These are phyloP conservation scores for Hypoxylon trugodes DNA, from an alignment of 495 filamentous ascomycete species.

Conservation along the genomic window DNA sequence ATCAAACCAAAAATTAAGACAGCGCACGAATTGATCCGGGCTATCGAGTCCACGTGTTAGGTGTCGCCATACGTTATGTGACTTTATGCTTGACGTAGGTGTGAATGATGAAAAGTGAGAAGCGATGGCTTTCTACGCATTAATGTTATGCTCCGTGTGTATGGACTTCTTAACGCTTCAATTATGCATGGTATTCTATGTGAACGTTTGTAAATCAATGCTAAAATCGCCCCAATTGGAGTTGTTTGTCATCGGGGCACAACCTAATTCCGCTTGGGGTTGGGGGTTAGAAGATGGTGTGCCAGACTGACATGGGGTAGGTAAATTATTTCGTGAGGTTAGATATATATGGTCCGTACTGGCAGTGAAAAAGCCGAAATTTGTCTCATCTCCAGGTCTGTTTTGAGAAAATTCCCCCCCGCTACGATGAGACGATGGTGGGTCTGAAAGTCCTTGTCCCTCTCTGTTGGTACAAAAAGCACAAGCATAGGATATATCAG, in stretches of 20 bases:
- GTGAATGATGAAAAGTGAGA: too few relatives aligned
- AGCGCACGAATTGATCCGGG: too few relatives aligned
- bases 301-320: not conserved
- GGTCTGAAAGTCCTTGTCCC: slow-evolving; percentile 2
- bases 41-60: too few relatives aligned
- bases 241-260: slow-evolving; percentile 7
- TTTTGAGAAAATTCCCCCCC: slow-evolving; percentile 5
- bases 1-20: too few relatives aligned
- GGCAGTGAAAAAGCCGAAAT: slow-evolving; percentile 10
- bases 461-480: not conserved
- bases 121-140: not conserved
- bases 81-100: too few relatives aligned
- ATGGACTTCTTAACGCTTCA: not conserved
- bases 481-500: slow-evolving; percentile 6
- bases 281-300: slow-evolving; percentile 14
- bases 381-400: slow-evolving; percentile 1
- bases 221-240: slow-evolving; percentile 13
- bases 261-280: slow-evolving; percentile 7
- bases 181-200: slow-evolving; percentile 11
- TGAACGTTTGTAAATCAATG: slow-evolving; percentile 15
- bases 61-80: too few relatives aligned
- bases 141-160: not conserved
- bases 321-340: slow-evolving; percentile 1
- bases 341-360: slow-evolving; percentile 10
- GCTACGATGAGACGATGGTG: not conserved